Evolutionary conservation across 2,329 filamentous ascomycete genomes (phyloP), one percentile per base, ranked within the genome.

Genomic region (Verticillium klebahnii): DNA sequence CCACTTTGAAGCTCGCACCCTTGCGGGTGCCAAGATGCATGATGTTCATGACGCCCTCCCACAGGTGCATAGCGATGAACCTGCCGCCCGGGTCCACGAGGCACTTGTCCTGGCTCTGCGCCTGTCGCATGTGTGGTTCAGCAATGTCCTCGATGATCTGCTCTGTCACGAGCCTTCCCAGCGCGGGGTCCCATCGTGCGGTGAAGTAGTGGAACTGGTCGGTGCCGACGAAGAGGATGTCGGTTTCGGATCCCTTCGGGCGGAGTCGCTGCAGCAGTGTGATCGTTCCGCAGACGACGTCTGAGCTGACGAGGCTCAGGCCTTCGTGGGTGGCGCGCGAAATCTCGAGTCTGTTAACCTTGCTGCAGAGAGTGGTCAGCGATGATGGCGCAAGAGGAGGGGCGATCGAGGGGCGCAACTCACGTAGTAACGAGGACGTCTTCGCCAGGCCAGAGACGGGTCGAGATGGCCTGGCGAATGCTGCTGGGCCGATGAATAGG

Each of bases 401-500:
- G 39, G 31, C n/a, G 25, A 45, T 14, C 32, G 37, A 45, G 32
- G 56, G 61, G 58, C 57, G 62, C 61, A 52, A 66, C 92, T 78
- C 84, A 97, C 93, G 93, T 92, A 70, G 97, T 82, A 60, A 97
- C 87, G 65, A 99, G 81, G 69, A 91, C 93, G 69, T 96, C 90
- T 64, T 93, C 86, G 58, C 91, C 86, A 5, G 86, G 78, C 54
- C 85, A 84, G 59, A 96, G 80, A 69, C 87, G 88, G 64, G 94
- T 83, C 72, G 89, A 91, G 67, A 98, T 75, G 15, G 93, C 94
- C 84, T 97, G 91, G 61, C 93, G 88, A 66, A 97, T 88, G 79
- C 92, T 96, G 74, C 92, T 97, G 29, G 95, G 90, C 69, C 89
- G 85, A 75, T 99, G 95, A 62, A 99, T 95, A 45, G 95, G 93